Base-by-base conservation (phyloP, 371 early-diverging fungal species). In the Mycotypha africana region DNA sequence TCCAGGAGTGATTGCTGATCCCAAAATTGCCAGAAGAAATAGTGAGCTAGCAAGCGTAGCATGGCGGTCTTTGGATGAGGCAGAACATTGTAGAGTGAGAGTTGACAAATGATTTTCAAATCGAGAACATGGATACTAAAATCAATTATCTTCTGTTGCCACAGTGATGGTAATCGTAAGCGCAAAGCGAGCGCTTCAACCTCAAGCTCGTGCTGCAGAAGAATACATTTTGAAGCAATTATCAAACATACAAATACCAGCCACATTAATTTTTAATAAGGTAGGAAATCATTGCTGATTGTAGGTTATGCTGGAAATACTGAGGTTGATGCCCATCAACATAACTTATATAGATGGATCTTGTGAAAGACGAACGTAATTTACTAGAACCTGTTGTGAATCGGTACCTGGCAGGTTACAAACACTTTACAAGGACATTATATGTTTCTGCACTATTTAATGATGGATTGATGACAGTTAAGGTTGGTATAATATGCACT, bases 61-160 rank as follows among this genome's bases (percentile, higher is more conserved):
- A 4, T 89, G 88, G 88, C 69, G 77, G 43, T 70, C 88, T 21
- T 60, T 89, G 38, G 68, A 74, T 40, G 86, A 85, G 48, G 86
- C 85, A 15, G 81, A 85, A 56, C 73, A 82, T 42, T 49, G 76
- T 74, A 63, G 33, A 25, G n/a, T n/a, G n/a, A n/a, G n/a, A n/a
- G n/a, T n/a, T n/a, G n/a, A n/a, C n/a, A n/a, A n/a, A n/a, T n/a
- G n/a, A n/a, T n/a, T n/a, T n/a, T n/a, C n/a, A n/a, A n/a, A n/a
- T n/a, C n/a, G n/a, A n/a, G n/a, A n/a, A n/a, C n/a, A n/a, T n/a
- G n/a, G n/a, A n/a, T n/a, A n/a, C n/a, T n/a, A n/a, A n/a, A n/a
- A n/a, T n/a, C n/a, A n/a, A n/a, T n/a, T n/a, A n/a, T n/a, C n/a
- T n/a, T n/a, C n/a, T n/a, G n/a, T n/a, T n/a, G n/a, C n/a, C n/a